These are phyloP conservation scores for Trichomonas tenax DNA, from an alignment of 208 protist genomes.

Conservation along the genomic window DNA sequence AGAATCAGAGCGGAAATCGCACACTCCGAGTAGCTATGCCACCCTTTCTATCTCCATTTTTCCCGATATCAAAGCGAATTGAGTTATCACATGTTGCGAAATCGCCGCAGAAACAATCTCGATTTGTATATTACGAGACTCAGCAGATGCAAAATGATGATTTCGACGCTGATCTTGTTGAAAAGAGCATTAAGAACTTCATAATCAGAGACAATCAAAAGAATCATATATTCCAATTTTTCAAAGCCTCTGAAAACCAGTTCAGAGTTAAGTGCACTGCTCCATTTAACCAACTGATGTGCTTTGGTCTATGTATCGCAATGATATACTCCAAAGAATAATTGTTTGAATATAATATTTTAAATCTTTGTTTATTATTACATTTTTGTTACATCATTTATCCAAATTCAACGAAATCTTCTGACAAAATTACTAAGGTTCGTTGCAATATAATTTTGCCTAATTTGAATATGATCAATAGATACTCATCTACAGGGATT, in stretches of 20 bases:
- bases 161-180: background rate
- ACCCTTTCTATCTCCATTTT: background rate
- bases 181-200: background rate
- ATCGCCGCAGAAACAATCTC: background rate
- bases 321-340: background rate
- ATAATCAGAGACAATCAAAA: background rate
- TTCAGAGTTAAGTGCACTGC: background rate
- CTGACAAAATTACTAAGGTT: too few species aligned
- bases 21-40: background rate
- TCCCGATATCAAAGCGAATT: background rate
- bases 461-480: too few species aligned
- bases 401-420: too few species aligned
- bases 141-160: background rate
- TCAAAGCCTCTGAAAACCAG: background rate
- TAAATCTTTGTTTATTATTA: too few species aligned
- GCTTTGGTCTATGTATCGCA: background rate
- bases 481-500: too few species aligned
- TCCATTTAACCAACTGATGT: background rate
- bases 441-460: too few species aligned
- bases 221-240: background rate
- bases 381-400: too few species aligned
- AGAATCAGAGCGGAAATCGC: background rate
- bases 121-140: background rate
- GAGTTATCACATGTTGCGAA: background rate
- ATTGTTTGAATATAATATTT: background rate